Evolutionary conservation across 176 grass and related monocot genomes (phyloP).

Genomic region (Aegilops longissima): DNA sequence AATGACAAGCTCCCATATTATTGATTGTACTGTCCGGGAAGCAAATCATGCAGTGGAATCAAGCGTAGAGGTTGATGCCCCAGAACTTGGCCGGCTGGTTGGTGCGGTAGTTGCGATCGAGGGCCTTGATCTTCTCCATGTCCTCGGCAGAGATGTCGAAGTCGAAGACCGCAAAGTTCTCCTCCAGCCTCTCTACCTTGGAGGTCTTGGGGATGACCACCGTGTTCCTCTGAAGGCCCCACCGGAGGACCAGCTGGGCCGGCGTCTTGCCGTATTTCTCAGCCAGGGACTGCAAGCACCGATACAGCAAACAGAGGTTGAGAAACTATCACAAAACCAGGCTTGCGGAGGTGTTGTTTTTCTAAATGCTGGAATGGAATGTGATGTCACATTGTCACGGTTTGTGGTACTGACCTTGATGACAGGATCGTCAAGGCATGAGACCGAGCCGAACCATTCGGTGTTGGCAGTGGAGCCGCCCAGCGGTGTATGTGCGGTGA

Average conservation of each 20-base stretch:
- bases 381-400: neutral
- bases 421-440: constrained; percentile 77
- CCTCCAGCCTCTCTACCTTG: constrained; percentile 60
- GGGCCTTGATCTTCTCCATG: constrained; percentile 78
- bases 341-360: neutral
- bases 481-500: constrained; percentile 87
- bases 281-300: constrained; percentile 55
- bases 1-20: neutral
- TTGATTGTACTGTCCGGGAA: neutral
- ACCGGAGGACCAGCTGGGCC: constrained; percentile 62
- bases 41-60: neutral
- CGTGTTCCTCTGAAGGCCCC: constrained; percentile 90
- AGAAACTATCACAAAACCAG: neutral
- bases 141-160: constrained; percentile 71
- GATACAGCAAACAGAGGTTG: neutral
- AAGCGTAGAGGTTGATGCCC: constrained; percentile 85
- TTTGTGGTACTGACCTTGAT: constrained; percentile 59
- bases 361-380: too few species aligned
- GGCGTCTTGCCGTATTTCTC: constrained; percentile 75
- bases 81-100: constrained; percentile 96
- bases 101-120: constrained; percentile 69
- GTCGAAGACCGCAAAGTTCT: constrained; percentile 73
- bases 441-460: constrained; percentile 77
- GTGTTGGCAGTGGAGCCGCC: constrained; percentile 79
- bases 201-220: constrained; percentile 93